Conservation (phyloP, 176 grass and related monocot species). For the Oryza australiensis region DNA sequence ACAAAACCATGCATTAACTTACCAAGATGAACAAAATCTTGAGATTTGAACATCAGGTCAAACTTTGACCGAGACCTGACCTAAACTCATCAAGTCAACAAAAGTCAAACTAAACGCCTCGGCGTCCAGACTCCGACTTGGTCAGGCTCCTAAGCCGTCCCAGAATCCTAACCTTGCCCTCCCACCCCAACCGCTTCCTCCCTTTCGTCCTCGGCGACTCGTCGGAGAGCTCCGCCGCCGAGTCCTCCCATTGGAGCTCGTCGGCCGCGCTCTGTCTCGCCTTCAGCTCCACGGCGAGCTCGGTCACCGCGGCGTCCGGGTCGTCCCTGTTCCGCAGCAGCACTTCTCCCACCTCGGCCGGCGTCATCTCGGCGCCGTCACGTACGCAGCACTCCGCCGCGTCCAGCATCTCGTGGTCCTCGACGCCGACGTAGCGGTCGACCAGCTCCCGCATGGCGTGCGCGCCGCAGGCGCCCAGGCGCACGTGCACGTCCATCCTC, state of each 20-base stretch:
- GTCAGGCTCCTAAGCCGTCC: conserved; percentile 85
- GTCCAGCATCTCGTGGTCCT: conserved; percentile 57
- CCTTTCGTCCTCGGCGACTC: conserved; percentile 75
- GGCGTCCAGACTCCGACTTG: conserved; percentile 84
- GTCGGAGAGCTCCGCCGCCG: conserved; percentile 65
- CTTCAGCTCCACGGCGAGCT: conserved; percentile 68
- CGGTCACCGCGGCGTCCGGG: conserved; percentile 64
- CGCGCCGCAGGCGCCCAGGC: conserved; percentile 63
- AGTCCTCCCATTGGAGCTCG: conserved; percentile 55
- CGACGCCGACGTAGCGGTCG: conserved; percentile 55
- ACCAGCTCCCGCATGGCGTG: conserved; percentile 78
- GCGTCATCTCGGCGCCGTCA: conserved; percentile 83
- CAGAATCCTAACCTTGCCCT: conserved; percentile 80
- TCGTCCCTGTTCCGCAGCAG: conserved; percentile 82
- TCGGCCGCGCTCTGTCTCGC: conserved; percentile 35
- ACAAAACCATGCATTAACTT: neutral
- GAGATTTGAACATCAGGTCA: neutral
- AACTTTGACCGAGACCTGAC: conserved; percentile 11
- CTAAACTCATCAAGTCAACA: conserved; percentile 18
- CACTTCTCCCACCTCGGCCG: conserved; percentile 88
- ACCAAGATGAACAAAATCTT: neutral
- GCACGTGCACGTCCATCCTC: conserved; percentile 96
- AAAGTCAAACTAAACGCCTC: conserved; percentile 53
- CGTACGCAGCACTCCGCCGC: conserved; percentile 52
- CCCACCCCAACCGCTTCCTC: conserved; percentile 75